Conservation (phyloP, 2,329 filamentous ascomycete species). For the Venturia aucupariae region DNA sequence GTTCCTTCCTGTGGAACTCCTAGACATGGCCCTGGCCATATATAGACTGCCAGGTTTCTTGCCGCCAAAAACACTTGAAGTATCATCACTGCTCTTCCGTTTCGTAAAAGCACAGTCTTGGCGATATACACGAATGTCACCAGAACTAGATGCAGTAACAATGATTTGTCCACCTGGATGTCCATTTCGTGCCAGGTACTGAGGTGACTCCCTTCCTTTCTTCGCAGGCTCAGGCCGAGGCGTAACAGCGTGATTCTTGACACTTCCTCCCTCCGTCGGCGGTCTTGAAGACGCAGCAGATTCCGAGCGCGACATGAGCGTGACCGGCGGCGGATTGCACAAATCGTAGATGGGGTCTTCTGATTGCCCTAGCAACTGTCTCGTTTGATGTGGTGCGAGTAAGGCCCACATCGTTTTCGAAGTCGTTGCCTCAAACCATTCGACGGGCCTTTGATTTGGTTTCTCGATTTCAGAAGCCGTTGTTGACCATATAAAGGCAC, state of each 20-base stretch:
- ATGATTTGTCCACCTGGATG: conserved; percentile 84
- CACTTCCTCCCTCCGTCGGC: conserved; percentile 33
- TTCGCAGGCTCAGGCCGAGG: conserved; percentile 20
- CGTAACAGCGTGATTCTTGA: conserved; percentile 6
- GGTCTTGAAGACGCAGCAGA: conserved; percentile 42
- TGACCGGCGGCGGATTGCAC: conserved; percentile 89
- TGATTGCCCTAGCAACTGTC: conserved; percentile 67
- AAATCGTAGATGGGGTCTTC: conserved; percentile 93
- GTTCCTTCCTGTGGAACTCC: conserved; percentile 28
- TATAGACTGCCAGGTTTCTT: conserved; percentile 41
- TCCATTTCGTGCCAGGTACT: conserved; percentile 64
- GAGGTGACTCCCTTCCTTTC: conserved; percentile 53
- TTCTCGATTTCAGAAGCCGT: conserved; percentile 45
- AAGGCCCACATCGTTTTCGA: conserved; percentile 83
- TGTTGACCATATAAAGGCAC: conserved; percentile 85
- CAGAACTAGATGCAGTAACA: conserved; percentile 79
- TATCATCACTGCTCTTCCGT: conserved; percentile 2
- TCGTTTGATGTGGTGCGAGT: conserved; percentile 70
- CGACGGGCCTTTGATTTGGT: conserved; percentile 71
- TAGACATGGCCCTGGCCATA: conserved; percentile 29
- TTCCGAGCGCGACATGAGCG: conserved; percentile 66
- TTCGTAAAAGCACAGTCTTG: conserved; percentile 67
- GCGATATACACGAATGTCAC: conserved; percentile 86
- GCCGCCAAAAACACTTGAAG: conserved; percentile 19
- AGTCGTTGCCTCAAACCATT: conserved; percentile 84